Evolutionary conservation across 495 filamentous ascomycete genomes (phyloP).

Genomic region (Halenospora varia): DNA sequence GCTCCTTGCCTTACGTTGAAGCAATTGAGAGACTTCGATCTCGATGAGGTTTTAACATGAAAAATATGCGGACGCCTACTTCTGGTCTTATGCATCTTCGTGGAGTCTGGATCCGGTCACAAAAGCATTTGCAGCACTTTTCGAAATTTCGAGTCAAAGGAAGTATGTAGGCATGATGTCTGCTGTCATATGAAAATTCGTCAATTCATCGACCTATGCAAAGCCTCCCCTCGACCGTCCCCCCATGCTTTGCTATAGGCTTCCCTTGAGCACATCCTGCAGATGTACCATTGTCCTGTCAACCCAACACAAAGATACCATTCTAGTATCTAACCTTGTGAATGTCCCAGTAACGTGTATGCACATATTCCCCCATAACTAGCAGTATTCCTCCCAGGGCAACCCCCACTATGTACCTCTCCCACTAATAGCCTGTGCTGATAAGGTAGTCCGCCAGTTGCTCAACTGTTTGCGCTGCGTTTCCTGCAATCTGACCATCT

Average conservation of each 20-base stretch:
- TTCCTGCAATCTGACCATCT: constrained; percentile 62
- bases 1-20: constrained; percentile 5
- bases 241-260: constrained; percentile 7
- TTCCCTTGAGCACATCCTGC: constrained; percentile 1
- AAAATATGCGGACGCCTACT: background rate
- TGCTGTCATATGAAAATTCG: constrained; percentile 10
- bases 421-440: constrained; percentile 58
- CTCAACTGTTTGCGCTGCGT: constrained; percentile 61
- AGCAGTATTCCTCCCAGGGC: background rate
- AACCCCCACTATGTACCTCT: background rate
- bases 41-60: background rate
- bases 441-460: constrained; percentile 72
- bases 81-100: background rate
- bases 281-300: constrained; percentile 22
- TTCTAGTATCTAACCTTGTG: constrained; percentile 6
- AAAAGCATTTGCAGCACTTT: background rate
- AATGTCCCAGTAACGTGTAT: constrained; percentile 14
- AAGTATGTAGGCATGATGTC: background rate
- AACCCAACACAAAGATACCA: background rate
- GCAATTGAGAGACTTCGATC: background rate
- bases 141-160: background rate
- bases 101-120: background rate
- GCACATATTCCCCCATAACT: constrained; percentile 2
- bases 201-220: constrained; percentile 25
- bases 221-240: background rate